Evolutionary conservation across 768 basidiomycete genomes (phyloP).

Genomic region (Naganishia onofrii): DNA sequence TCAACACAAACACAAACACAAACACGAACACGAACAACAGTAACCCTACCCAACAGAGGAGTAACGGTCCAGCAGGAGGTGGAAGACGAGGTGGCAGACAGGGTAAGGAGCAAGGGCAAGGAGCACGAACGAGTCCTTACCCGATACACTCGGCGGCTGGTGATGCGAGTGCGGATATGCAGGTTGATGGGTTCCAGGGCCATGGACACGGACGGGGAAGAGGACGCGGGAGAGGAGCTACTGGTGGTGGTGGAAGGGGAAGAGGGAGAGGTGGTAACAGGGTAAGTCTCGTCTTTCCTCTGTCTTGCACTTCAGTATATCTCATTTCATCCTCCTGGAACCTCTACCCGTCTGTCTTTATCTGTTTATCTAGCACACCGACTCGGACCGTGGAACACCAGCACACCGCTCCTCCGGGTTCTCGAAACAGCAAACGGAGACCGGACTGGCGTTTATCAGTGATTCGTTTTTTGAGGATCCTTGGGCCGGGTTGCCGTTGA

Average conservation of each 20-base stretch:
- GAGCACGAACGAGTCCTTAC: constrained; percentile 4
- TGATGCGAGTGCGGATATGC: not conserved
- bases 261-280: not conserved
- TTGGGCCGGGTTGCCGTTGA: constrained; percentile 4
- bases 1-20: not conserved
- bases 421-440: constrained; percentile 15
- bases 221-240: constrained; percentile 1
- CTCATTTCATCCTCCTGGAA: too few species aligned
- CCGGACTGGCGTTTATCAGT: constrained; percentile 15
- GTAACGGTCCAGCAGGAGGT: too few species aligned
- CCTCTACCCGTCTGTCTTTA: too few species aligned
- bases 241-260: not conserved
- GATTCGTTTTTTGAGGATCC: constrained; percentile 21
- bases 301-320: too few species aligned
- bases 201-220: not conserved
- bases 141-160: not conserved
- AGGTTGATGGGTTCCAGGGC: constrained; percentile 12
- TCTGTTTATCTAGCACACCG: too few species aligned
- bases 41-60: not conserved
- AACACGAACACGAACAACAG: not conserved
- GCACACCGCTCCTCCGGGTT: constrained; percentile 1
- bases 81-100: constrained; percentile 3
- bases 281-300: not conserved
- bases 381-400: not conserved
- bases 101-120: not conserved